These are phyloP conservation scores for Scheffersomyces parashehatae DNA, from an alignment of 1,139 yeast genomes.

Conservation along the genomic window DNA sequence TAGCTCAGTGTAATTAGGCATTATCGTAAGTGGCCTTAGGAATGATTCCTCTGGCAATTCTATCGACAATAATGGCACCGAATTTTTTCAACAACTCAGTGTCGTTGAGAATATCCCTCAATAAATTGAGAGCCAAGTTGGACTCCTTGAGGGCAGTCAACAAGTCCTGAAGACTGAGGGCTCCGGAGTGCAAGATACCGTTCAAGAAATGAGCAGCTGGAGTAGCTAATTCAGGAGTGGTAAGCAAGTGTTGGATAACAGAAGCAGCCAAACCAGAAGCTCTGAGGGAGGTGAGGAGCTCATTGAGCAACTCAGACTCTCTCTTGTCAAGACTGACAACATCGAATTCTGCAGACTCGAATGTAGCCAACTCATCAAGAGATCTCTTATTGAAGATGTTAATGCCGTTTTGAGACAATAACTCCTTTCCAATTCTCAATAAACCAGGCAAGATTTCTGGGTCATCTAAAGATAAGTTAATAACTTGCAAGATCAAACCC, in stretches of 20 bases:
- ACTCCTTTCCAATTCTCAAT: constrained; percentile 24
- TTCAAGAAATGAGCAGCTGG: constrained; percentile 30
- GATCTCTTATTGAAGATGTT: constrained; percentile 12
- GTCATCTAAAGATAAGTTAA: constrained; percentile 26
- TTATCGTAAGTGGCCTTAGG: constrained; percentile 5
- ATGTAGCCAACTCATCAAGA: constrained; percentile 1
- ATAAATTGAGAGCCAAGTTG: constrained; percentile 17
- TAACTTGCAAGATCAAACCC: constrained; percentile 26
- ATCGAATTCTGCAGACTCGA: not conserved
- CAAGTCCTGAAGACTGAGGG: constrained; percentile 22
- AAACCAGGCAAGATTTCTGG: constrained; percentile 31
- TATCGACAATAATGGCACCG: constrained; percentile 17
- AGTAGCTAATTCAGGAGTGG: constrained; percentile 26
- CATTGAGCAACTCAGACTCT: constrained; percentile 24
- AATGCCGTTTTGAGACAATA: constrained; percentile 23
- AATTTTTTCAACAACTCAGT: constrained; percentile 20
- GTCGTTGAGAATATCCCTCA: constrained; percentile 21
- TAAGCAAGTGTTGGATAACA: constrained; percentile 26
- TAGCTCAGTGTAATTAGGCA: not conserved
- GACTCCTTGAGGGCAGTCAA: constrained; percentile 25
- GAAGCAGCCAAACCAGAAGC: constrained; percentile 35
- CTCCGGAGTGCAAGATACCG: constrained; percentile 24
- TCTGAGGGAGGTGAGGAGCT: constrained; percentile 24
- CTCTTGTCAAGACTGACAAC: constrained; percentile 15
- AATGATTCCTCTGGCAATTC: constrained; percentile 22